Evolutionary conservation across 2,329 filamentous ascomycete species (phyloP), one percentile per base, ranked within the genome.

Genomic region (Paracoccidioides brasiliensis): DNA sequence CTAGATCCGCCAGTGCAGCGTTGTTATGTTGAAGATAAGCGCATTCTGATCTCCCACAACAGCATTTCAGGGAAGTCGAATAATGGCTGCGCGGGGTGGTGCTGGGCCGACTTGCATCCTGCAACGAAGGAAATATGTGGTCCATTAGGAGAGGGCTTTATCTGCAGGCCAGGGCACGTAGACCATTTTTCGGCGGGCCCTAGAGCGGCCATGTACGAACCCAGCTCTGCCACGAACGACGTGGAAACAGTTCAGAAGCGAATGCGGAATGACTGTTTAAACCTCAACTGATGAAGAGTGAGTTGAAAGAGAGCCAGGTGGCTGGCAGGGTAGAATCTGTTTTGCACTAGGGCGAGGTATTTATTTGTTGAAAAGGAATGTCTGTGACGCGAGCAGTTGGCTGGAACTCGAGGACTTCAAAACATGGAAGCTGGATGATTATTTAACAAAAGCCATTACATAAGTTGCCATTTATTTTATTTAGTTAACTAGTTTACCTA

Each of bases 21-120:
- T 83, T 84, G 72, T 91, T 96, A 72, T 90, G 85, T 70, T 81
- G 82, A 59, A 96, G 78, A 68, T 86, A 88, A 62, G 83, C 80
- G 71, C 91, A 97, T 64, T 89, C 83, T 59, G 77, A 69, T 61
- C 82, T 83, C 56, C 90, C 90, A 74, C 91, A 98, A 74, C 91
- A 98, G 77, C 93, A 97, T 55, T 66, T 65, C 51, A 73, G 63
- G 42, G 55, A 42, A 28, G 60, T 33, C 42, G 52, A 49, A 49
- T 53, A 38, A 55, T 55, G 54, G 43, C 37, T 37, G 45, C 30
- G 38, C 37, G 35, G 45, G 51, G 55, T 6, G 40, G 49, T n/a
- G 12, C 28, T 46, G 51, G 32, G 46, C 46, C 32, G 40, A 43
- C 40, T 35, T 38, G 40, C 43, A 41, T 51, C 30, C 48, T 56